A percentile compares a stretch with the other conserved stretches of the same genome.
Evolutionary conservation across 2,329 filamentous ascomycete genomes (phyloP).

Genomic region (Beauveria brongniartii): DNA sequence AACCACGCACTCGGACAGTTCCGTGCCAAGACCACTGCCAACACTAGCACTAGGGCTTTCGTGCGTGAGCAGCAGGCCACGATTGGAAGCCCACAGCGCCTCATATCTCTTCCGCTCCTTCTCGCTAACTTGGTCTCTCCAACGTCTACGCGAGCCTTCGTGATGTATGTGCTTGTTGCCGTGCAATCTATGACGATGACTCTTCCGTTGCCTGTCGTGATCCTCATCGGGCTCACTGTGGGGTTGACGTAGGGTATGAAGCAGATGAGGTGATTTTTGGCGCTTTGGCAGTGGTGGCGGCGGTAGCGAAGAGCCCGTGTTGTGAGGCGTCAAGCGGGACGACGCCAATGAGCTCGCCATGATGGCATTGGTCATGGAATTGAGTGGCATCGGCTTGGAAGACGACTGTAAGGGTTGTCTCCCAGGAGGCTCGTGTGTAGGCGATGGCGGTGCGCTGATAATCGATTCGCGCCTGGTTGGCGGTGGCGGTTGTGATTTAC

Average conservation of each 20-base stretch:
- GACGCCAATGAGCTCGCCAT: slow-evolving; percentile 67
- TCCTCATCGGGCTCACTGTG: slow-evolving; percentile 45
- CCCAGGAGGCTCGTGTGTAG: slow-evolving; percentile 26
- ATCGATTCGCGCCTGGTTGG: slow-evolving; percentile 14
- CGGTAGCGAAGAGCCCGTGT: slow-evolving; percentile 27
- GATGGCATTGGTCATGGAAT: slow-evolving; percentile 65
- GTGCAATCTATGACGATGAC: slow-evolving; percentile 45
- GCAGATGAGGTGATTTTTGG: slow-evolving; percentile 46
- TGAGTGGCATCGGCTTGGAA: slow-evolving; percentile 41
- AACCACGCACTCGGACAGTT: slow-evolving; percentile 45
- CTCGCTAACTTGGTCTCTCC: slow-evolving; percentile 66
- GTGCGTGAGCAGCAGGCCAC: slow-evolving; percentile 43
- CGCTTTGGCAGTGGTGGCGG: slow-evolving; percentile 31
- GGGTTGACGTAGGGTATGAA: slow-evolving; percentile 57
- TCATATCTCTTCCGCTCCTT: slow-evolving; percentile 74
- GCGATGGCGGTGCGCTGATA: slow-evolving; percentile 26
- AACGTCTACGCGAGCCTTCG: slow-evolving; percentile 66
- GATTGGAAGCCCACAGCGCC: slow-evolving; percentile 77
- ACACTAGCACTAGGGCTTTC: slow-evolving; percentile 13
- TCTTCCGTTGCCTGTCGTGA: slow-evolving; percentile 41
- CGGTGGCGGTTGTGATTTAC: slow-evolving; percentile 13
- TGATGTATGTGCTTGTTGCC: slow-evolving; percentile 61
- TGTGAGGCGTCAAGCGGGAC: slow-evolving; percentile 40
- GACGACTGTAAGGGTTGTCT: slow-evolving; percentile 21
- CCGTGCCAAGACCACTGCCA: slow-evolving; percentile 15